phyloP scores from a whole-genome alignment of 2,329 filamentous ascomycete genomes.

The Aspergillus flavus region DNA sequence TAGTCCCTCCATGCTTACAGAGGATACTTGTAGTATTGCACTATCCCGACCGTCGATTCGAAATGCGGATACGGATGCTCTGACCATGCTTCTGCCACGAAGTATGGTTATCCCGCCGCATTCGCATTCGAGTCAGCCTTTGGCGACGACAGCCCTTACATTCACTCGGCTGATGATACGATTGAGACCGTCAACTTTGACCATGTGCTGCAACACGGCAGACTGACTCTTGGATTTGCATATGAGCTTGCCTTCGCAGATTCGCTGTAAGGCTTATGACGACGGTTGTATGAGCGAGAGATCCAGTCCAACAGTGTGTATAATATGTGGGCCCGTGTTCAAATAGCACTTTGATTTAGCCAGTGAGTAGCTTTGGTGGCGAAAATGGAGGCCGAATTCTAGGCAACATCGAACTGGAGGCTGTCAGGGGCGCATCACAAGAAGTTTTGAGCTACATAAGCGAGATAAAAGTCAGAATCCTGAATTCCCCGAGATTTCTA shows the following conservation, averaged over 20 bases:
- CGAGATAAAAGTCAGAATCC: no score
- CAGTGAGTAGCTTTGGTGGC: rapidly evolving
- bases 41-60: not conserved
- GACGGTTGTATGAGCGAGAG: not conserved
- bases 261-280: not conserved
- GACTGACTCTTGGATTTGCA: constrained; percentile 7
- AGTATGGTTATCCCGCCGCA: constrained; percentile 2
- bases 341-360: not conserved
- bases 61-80: constrained; percentile 8
- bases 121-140: constrained; percentile 6
- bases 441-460: no score
- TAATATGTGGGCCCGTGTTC: not conserved
- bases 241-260: constrained; percentile 7
- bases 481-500: no score
- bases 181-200: constrained; percentile 6
- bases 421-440: not conserved
- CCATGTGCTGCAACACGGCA: constrained; percentile 5
- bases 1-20: not conserved
- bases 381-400: not conserved
- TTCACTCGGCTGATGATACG: constrained; percentile 5
- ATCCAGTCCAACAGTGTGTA: not conserved
- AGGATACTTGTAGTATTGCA: not conserved
- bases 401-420: not conserved
- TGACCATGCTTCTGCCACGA: constrained; percentile 4
- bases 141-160: constrained; percentile 3